Base-by-base conservation (phyloP, 805 yeast genomes). In the Kodamaea sagamina region DNA sequence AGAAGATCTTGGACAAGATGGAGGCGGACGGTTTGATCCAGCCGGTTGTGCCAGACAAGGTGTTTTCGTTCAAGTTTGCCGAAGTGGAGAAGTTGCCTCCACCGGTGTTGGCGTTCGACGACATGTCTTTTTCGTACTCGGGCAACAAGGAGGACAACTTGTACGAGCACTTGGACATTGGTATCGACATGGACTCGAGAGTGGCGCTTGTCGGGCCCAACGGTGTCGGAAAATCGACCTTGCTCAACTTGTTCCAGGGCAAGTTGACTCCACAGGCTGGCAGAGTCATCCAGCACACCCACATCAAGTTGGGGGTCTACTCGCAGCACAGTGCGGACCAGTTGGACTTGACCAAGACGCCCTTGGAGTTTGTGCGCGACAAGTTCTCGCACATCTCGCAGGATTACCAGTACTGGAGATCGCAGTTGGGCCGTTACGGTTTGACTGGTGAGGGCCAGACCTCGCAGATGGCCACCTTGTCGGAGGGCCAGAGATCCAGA, bases 101-200 rank as follows among this genome's bases (percentile, higher is more conserved):
- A 51, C 99, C 99, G 65, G 99, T 93, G 41, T 76, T 93, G 68
- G 89, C 98, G 6, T 93, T 93, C 65, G 98, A 92, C 68, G 90
- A 85, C 59, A 95, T 93, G 62, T 82, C 95, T 16, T 93, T 93
- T 71, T 76, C 97, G 15, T 93, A 93, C 72, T 86, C 87, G 56
- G 92, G 86, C 57, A 79, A 79, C 22, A 68, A 77, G 38, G 96
- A 88, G 70, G 83, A 93, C 70, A 85, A 89, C 71, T 77, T 93
- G 61, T 93, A 93, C 72, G 89, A 86, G 63, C 70, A 87, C 66
- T 79, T 93, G 64, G 92, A 89, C 65, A 93, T 93, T 57, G 99
- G 99, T 84, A 90, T 93, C 47, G 99, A 93, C 76, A 93, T 93
- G 98, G 99, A 93, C 72, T 90, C 97, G 31, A 86, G 99, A 75